Percentiles rank a stretch among this genome's conserved stretches.
These are phyloP conservation scores for Gracilariopsis chorda DNA, from an alignment of 23 red algal genomes.

Conservation along the genomic window DNA sequence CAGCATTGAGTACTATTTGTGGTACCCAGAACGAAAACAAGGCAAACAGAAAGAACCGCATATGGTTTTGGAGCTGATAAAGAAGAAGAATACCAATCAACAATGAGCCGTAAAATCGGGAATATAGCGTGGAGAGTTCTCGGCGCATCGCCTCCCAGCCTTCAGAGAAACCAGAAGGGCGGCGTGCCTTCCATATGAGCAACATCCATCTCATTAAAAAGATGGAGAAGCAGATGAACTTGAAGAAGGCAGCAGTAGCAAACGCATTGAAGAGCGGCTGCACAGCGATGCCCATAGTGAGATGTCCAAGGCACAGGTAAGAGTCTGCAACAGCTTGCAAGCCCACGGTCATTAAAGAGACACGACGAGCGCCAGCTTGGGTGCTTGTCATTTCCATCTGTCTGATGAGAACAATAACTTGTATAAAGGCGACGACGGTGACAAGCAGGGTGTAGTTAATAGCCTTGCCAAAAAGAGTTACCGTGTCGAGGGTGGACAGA, in stretches of 20 bases:
- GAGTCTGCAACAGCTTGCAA: constrained; percentile 87
- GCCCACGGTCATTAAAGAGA: constrained; percentile 82
- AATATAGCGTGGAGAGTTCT: constrained; percentile 86
- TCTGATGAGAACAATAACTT: constrained; percentile 75
- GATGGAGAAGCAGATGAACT: constrained; percentile 89
- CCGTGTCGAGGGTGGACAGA: constrained; percentile 74
- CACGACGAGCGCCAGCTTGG: constrained; percentile 67
- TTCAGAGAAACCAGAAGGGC: constrained; percentile 68
- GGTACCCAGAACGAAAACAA: constrained; percentile 91
- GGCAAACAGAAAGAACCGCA: constrained; percentile 71
- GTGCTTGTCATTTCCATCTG: constrained; percentile 93
- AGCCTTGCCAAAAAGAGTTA: constrained; percentile 72
- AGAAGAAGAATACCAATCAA: constrained; percentile 80
- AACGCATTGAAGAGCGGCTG: constrained; percentile 92
- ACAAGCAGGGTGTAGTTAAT: constrained; percentile 87
- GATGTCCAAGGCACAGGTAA: constrained; percentile 83
- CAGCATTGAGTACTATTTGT: constrained; percentile 75
- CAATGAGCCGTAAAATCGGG: constrained; percentile 86
- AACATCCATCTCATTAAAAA: constrained; percentile 93
- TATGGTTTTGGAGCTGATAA: constrained; percentile 84
- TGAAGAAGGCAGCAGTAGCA: constrained; percentile 93
- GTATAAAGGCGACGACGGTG: constrained; percentile 67
- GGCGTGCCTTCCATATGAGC: constrained; percentile 86
- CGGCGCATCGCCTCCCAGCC: constrained; percentile 93
- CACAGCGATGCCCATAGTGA: constrained; percentile 81